Conservation (phyloP, 2,329 filamentous ascomycete genomes). For the Clonostachys rhizophaga region DNA sequence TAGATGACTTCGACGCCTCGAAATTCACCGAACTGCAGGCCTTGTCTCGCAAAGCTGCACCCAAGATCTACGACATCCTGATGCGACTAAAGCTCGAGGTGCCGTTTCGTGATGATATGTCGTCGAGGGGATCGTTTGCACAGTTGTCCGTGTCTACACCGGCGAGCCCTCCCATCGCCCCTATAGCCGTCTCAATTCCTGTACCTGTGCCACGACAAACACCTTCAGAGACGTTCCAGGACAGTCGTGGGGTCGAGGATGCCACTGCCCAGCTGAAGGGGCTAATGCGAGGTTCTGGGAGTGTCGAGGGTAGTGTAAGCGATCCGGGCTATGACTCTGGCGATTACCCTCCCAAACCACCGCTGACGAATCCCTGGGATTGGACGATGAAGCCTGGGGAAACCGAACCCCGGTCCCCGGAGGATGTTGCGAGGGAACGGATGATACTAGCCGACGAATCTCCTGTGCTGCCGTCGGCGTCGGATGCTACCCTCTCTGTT, state of each 20-base stretch:
- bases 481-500: no score
- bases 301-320: constrained; percentile 3
- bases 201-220: neutral
- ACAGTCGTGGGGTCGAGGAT: constrained; percentile 12
- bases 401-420: constrained; percentile 10
- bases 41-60: constrained; percentile 40
- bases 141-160: constrained; percentile 4
- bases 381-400: constrained; percentile 27
- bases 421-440: constrained; percentile 4
- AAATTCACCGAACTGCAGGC: constrained; percentile 44
- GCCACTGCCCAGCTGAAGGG: constrained; percentile 18
- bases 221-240: constrained; percentile 2
- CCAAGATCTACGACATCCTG: constrained; percentile 43
- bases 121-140: constrained; percentile 4
- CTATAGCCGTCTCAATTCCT: constrained; percentile 2
- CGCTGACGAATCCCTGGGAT: constrained; percentile 38
- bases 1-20: constrained; percentile 42
- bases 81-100: constrained; percentile 47
- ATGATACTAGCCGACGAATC: constrained; percentile 1
- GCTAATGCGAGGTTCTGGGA: constrained; percentile 9
- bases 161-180: constrained; percentile 1
- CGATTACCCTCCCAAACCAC: constrained; percentile 19
- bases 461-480: neutral
- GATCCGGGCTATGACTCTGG: neutral
- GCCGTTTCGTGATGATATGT: constrained; percentile 12